Base-by-base conservation (phyloP, 1,139 yeast genomes). In the Yamadazyma dendronema region DNA sequence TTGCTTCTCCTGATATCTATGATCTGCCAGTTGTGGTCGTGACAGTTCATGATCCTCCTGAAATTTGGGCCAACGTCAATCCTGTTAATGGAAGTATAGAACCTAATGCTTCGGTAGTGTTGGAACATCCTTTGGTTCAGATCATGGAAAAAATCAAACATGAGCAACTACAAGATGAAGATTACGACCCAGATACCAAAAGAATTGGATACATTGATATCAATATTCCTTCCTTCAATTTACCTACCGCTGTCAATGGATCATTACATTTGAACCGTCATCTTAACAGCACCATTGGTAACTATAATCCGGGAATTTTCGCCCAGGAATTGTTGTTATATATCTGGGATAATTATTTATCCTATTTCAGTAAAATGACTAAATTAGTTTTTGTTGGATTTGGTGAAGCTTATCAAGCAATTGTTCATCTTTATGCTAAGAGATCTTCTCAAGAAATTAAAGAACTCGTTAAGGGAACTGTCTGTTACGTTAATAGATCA, bases 1-100 rank as follows among this genome's bases (percentile, higher is more conserved):
- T 90, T 36, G 86, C 95, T 22, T 79, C 95, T 13, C 84, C 89
- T 4, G 77, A 81, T 44, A 74, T 90, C 17, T 81, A 81, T 56
- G 72, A 77, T 10, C 68, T 81, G 33, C 74, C 78, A 15, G 77
- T 84, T 6, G 61, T 90, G 7, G 66, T 89, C 12, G 67, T 92
- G 12, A 62, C 87, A 7, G 79, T 90, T 11, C 97, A 90, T 58
- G 97, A 90, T 52, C 89, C 97, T 2, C 90, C 97, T 2, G 95
- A 89, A 44, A 74, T 92, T 6, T 89, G 96, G 96, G 96, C 95
- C 1, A 79, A 84, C 46, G 66, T 83, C 22, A 89, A 89, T 55
- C 89, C 96, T 0, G 63, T 83, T 5, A 77, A 84, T 17, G 97
- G 97, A 8, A 72, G 76, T 31, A 77, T 90, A 31, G 89, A 85